Base-by-base conservation (phyloP, 768 basidiomycete species). In the Aureoboletus auriporus region DNA sequence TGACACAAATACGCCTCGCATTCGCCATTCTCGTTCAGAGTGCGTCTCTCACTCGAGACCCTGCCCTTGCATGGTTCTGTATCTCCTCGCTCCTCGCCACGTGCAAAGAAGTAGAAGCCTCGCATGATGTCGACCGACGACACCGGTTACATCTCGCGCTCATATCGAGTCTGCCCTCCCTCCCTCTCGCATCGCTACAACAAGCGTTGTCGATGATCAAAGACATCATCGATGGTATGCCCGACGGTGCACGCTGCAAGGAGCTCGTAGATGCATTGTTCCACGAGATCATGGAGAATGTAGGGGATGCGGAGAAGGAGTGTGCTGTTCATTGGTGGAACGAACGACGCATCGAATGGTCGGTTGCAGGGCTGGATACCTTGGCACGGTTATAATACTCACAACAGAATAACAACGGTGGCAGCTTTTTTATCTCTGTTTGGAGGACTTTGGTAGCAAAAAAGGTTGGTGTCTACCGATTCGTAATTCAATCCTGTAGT, bases 321-420 rank as follows among this genome's bases (percentile, higher is more conserved):
- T 73, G 73, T 51, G 80, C 68, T 36, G 75, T 90, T 66, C 69
- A 66, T 39, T 91, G 89, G 89, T 91, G 89, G 89, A 75, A 80
- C 60, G 72, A 76, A 47, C 68, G 78, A 39, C 51, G 54, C 4
- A 31, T 26, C 12, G 56, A 61, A 29, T 68, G 66, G 67, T 51
- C 53, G 1, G 26, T 14, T 29, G 38, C 17, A 20, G 42, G 39
- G 9, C 31, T 37, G 23, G 41, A 41, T 42, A 40, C 34, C 38
- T 26, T 43, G 33, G 12, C 8, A 23, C 43, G n/a, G 4, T 23
- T 23, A 4, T 23, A 23, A 4, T 23, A 23, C 4, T 29, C 41
- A 40, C 2, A 27, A 17, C 11, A 30, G 37, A 11, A 35, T 14
- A 14, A 44, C 12, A 39, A 14, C 26, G 11, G 39, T 39, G 29